These are phyloP conservation scores for Pseudohalonectria lignicola DNA, from an alignment of 2,329 filamentous ascomycete genomes.

Conservation along the genomic window DNA sequence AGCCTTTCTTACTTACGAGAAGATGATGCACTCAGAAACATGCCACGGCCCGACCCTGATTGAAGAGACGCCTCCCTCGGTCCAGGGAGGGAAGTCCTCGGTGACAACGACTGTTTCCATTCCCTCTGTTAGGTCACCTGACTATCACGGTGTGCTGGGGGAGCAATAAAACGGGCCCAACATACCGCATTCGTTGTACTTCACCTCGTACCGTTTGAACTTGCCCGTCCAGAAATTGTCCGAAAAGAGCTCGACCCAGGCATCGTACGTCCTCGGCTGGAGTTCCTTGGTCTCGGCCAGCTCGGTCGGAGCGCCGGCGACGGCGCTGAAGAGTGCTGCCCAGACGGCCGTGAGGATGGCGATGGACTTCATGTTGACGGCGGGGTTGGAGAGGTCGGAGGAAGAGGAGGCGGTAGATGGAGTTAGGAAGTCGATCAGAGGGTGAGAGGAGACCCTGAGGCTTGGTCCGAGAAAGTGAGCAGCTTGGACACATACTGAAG, in stretches of 20 bases:
- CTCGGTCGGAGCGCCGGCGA: background rate
- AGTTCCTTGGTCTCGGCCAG: background rate
- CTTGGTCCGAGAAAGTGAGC: too few species aligned
- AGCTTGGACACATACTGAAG: background rate
- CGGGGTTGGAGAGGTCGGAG: background rate
- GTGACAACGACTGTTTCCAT: background rate
- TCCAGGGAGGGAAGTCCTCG: conserved; percentile 1
- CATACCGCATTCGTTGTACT: background rate
- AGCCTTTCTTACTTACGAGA: background rate
- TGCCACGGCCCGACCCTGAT: background rate
- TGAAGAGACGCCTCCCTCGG: background rate
- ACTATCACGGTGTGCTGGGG: background rate
- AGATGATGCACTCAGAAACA: background rate
- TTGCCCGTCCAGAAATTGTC: background rate
- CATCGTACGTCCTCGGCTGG: background rate
- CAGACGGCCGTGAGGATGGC: background rate
- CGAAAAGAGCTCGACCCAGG: conserved; percentile 1
- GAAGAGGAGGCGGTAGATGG: background rate
- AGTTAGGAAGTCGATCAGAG: background rate
- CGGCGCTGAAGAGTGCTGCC: background rate
- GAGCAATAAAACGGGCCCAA: background rate
- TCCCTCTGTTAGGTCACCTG: too few species aligned
- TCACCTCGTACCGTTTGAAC: conserved; percentile 1
- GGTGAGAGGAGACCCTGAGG: too few species aligned
- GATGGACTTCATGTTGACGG: background rate